Evolutionary conservation across 768 basidiomycete genomes (phyloP).

Genomic region (Tremella fuciformis): DNA sequence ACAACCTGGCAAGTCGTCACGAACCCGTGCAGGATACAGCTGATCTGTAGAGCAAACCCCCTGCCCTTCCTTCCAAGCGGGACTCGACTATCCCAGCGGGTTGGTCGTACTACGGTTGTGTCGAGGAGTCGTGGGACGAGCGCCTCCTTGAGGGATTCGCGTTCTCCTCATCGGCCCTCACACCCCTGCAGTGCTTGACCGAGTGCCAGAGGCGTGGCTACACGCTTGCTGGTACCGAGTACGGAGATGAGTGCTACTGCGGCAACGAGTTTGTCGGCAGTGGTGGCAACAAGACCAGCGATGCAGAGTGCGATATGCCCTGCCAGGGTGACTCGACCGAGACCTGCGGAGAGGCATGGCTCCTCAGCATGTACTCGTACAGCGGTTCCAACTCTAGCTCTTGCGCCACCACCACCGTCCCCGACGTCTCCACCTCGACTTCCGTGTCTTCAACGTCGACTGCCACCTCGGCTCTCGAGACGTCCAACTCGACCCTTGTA

Average conservation of each 20-base stretch:
- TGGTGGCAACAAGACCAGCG: slow-evolving; percentile 19
- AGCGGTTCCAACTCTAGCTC: slow-evolving; percentile 14
- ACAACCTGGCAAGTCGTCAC: slow-evolving; percentile 45
- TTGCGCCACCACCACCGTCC: slow-evolving; percentile 8
- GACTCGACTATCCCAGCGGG: slow-evolving; percentile 39
- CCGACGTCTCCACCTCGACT: slow-evolving; percentile 1
- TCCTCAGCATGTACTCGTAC: slow-evolving; percentile 42
- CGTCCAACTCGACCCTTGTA: background rate
- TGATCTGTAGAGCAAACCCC: slow-evolving; percentile 37
- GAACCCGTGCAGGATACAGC: background rate
- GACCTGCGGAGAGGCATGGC: slow-evolving; percentile 39
- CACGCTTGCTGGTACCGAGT: slow-evolving; percentile 43
- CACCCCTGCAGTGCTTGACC: slow-evolving; percentile 36
- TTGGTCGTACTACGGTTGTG: slow-evolving; percentile 48
- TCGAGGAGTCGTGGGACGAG: slow-evolving; percentile 42
- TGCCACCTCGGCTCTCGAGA: background rate
- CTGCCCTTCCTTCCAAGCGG: slow-evolving; percentile 38
- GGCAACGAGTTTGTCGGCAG: slow-evolving; percentile 44
- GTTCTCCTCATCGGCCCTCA: slow-evolving; percentile 37
- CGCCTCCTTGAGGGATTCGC: slow-evolving; percentile 43
- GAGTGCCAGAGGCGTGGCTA: slow-evolving; percentile 44
- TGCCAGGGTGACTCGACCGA: slow-evolving; percentile 32
- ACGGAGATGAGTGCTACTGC: slow-evolving; percentile 51
- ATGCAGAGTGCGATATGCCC: slow-evolving; percentile 28
- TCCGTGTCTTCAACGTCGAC: background rate